These are phyloP conservation scores for Micractinium conductrix DNA, from an alignment of 139 green algal genomes.

Conservation along the genomic window DNA sequence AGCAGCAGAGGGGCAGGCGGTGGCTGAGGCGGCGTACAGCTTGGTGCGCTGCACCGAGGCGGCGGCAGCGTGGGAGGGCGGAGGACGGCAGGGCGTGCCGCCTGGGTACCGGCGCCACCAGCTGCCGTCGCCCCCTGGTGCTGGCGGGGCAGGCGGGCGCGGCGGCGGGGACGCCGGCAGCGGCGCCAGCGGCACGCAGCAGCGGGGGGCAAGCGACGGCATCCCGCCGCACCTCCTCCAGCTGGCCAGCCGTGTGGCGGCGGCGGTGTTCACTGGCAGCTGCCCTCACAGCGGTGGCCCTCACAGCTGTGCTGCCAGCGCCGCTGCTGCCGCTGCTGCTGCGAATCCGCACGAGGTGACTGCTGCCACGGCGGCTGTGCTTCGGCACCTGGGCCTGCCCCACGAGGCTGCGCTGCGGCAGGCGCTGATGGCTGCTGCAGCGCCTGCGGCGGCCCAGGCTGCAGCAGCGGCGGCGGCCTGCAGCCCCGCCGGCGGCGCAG, in stretches of 20 bases:
- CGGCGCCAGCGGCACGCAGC: neutral
- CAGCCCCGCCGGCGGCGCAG: neutral
- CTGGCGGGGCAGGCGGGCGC: neutral
- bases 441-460: neutral
- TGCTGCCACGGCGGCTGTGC: neutral
- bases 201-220: neutral
- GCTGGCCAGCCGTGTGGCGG: constrained; percentile 6
- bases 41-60: constrained; percentile 22
- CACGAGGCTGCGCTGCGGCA: constrained; percentile 16
- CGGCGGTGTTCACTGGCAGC: neutral
- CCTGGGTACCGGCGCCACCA: neutral
- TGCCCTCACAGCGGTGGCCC: neutral
- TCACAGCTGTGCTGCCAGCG: neutral
- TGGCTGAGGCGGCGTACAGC: constrained; percentile 31
- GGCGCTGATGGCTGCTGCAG: neutral
- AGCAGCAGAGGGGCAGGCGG: neutral
- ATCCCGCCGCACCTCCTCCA: neutral
- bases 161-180: neutral
- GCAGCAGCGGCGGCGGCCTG: neutral
- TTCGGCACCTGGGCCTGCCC: neutral
- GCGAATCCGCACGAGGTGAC: constrained; percentile 5
- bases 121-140: neutral
- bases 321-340: neutral
- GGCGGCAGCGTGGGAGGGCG: constrained; percentile 18
- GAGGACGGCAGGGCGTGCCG: neutral